Conservation (phyloP, 2,329 filamentous ascomycete species). For the Ascomycota sp. region DNA sequence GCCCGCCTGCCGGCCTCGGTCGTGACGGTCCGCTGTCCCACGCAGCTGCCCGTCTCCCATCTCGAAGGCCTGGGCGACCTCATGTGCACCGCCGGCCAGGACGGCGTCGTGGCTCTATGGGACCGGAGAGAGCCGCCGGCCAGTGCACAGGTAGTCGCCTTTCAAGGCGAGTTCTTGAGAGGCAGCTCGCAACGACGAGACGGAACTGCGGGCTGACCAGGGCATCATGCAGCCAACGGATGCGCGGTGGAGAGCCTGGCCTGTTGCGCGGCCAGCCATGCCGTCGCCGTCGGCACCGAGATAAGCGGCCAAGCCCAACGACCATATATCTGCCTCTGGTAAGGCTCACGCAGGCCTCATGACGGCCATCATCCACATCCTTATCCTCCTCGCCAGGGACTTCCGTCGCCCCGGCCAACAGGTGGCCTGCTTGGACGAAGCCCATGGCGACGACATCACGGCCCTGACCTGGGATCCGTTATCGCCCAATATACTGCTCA, state of each 20-base stretch:
- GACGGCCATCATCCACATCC: background rate
- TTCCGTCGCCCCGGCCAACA: slow-evolving; percentile 25
- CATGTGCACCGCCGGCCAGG: slow-evolving; percentile 50
- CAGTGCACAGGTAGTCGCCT: slow-evolving; percentile 20
- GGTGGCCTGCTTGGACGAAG: slow-evolving; percentile 38
- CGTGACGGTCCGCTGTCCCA: too few species aligned
- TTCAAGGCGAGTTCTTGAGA: slow-evolving; percentile 23
- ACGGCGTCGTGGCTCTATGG: slow-evolving; percentile 47
- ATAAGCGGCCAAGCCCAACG: slow-evolving; percentile 42
- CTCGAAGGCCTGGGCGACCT: too few species aligned
- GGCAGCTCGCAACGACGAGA: too few species aligned
- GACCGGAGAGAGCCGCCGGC: slow-evolving; percentile 32
- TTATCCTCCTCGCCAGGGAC: slow-evolving; percentile 27
- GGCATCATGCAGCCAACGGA: slow-evolving; percentile 16
- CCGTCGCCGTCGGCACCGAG: slow-evolving; percentile 55
- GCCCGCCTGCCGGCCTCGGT: too few species aligned
- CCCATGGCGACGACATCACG: slow-evolving; percentile 49
- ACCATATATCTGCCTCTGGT: slow-evolving; percentile 42
- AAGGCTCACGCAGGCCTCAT: slow-evolving; percentile 4
- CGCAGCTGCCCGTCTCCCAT: too few species aligned
- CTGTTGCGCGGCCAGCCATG: slow-evolving; percentile 31
- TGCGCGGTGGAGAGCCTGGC: slow-evolving; percentile 44
- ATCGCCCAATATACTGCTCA: slow-evolving; percentile 42
- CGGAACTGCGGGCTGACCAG: too few species aligned
- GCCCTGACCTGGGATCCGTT: slow-evolving; percentile 37